Evolutionary conservation across 2,329 filamentous ascomycete genomes (phyloP), one percentile per base, ranked within the genome.

Genomic region (Claviceps citrina): DNA sequence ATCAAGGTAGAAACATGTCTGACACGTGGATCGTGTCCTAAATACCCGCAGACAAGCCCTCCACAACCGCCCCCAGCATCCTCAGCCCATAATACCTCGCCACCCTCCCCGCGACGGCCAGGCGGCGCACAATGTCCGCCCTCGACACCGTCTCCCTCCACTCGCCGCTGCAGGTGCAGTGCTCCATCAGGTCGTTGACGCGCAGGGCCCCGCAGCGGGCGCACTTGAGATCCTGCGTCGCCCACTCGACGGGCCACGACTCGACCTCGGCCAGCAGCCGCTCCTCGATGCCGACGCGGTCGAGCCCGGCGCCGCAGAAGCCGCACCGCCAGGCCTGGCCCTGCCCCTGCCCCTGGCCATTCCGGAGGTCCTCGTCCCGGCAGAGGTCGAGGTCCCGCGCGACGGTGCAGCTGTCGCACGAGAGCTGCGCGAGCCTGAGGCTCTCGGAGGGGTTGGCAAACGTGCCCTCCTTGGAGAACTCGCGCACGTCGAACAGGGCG

Each of bases 171-270:
- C 91, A 98, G 9, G 79, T 81, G 61, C 93, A 98, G 60, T 96
- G 87, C 58, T 95, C 89, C 78, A 91, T 86, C 51, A 96, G 93
- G 53, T 95, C 89, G 56, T 94, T 96, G 31, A 84, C 70, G 54
- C 85, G 68, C 30, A 94, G 60, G 49, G 84, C 84, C 25, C 71
- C 75, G 57, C 78, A 82, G 43, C 71, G 68, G 24, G 53, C 56
- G 49, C 91, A 98, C 61, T 85, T 85, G 43, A 96, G 62, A 58
- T 98, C 91, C 63, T 96, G 89, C 26, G 80, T 84, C 46, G 77
- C 71, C 87, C 93, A 98, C 51, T 81, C 76, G 20, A 84, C 71
- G 7, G 84, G 67, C 54, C 81, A 63, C 18, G 73, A 75, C 58
- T 95, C 78, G 15, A 95, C 79, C 41, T 81, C 71, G 0, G 70